Evolutionary conservation across 2,329 filamentous ascomycete genomes (phyloP).

Genomic region (Fusarium transvaalense): DNA sequence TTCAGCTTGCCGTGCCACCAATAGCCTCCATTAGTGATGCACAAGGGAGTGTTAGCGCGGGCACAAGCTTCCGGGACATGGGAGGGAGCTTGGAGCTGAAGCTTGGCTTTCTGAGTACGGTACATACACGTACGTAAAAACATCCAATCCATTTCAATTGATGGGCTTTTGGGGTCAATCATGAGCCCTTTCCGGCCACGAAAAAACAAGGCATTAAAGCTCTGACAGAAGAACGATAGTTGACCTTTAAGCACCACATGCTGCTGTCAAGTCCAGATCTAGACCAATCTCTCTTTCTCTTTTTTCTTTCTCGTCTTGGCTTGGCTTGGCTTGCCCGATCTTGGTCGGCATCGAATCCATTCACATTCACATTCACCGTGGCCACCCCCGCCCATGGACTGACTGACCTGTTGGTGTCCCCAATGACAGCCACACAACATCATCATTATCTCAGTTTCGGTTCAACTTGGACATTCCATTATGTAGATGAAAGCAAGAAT

Average conservation of each 20-base stretch:
- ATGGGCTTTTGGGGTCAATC: background rate
- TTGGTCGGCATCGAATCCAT: background rate
- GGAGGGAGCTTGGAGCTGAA: slow-evolving; percentile 17
- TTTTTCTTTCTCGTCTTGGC: background rate
- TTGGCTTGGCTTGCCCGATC: background rate
- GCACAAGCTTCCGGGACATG: slow-evolving; percentile 40
- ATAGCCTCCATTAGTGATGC: slow-evolving; percentile 22
- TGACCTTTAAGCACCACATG: background rate
- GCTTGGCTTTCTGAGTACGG: slow-evolving; percentile 23
- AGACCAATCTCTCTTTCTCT: background rate
- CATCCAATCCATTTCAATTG: slow-evolving; percentile 10
- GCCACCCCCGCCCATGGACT: background rate
- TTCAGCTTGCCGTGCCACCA: slow-evolving; percentile 27
- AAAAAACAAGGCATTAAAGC: slow-evolving; percentile 7
- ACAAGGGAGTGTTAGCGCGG: slow-evolving; percentile 33
- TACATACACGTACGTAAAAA: too few relatives aligned
- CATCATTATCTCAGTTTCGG: slow-evolving; percentile 22
- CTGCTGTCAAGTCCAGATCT: background rate
- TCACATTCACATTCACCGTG: background rate
- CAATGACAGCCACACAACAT: slow-evolving; percentile 32
- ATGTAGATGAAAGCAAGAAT: slow-evolving; percentile 21
- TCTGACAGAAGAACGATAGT: background rate
- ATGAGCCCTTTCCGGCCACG: slow-evolving; percentile 5
- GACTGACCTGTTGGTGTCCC: slow-evolving; percentile 13
- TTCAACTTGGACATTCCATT: slow-evolving; percentile 17